Conservation (phyloP, 352 stramenopile species). For the Pythium aphanidermatum region DNA sequence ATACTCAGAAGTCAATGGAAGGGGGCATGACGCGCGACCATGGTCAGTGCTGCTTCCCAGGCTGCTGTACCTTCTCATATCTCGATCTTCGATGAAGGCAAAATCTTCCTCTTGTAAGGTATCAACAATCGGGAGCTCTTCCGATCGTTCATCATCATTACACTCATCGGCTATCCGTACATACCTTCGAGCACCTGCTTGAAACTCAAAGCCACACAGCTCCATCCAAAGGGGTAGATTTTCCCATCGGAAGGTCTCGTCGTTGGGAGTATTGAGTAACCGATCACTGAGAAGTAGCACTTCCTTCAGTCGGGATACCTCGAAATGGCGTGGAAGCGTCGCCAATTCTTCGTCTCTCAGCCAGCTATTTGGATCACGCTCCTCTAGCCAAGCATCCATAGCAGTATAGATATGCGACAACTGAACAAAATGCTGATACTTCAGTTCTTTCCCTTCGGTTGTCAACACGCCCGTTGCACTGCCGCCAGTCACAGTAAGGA, state of each 20-base stretch:
- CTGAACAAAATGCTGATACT: conserved; percentile 25
- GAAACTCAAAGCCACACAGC: conserved; percentile 67
- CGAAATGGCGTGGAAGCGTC: conserved; percentile 68
- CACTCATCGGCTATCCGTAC: conserved; percentile 2
- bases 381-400: conserved; percentile 85
- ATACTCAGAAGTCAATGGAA: conserved; percentile 40
- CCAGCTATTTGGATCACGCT: conserved; percentile 73
- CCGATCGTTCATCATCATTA: not conserved
- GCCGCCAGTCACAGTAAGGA: conserved; percentile 15
- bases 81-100: conserved; percentile 72
- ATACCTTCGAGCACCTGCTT: conserved; percentile 17
- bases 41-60: conserved; percentile 46
- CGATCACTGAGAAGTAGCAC: conserved; percentile 61
- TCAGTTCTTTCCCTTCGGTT: conserved; percentile 22
- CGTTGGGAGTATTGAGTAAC: conserved; percentile 30
- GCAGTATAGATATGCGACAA: conserved; percentile 44
- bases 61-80: conserved; percentile 56
- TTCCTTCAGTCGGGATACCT: conserved; percentile 58
- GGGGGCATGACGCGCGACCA: conserved; percentile 29
- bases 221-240: conserved; percentile 56
- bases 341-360: conserved; percentile 66
- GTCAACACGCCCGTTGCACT: conserved; percentile 15
- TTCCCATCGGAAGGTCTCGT: conserved; percentile 33
- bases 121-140: conserved; percentile 3
- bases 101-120: conserved; percentile 60